Evolutionary conservation across 257 asterid species (phyloP).

Genomic region (Solanum appendiculatum): DNA sequence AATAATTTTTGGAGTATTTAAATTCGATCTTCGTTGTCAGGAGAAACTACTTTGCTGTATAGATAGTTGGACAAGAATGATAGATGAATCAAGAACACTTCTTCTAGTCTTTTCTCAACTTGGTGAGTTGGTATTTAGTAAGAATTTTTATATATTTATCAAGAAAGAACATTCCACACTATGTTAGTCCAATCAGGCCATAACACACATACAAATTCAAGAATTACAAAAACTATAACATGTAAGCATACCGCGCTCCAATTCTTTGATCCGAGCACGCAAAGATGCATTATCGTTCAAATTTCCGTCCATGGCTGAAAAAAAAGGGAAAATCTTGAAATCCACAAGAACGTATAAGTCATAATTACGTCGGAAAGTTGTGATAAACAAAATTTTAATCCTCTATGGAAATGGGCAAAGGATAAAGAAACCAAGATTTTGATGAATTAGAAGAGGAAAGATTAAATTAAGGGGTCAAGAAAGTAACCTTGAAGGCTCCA

Average conservation of each 20-base stretch:
- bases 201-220: not conserved
- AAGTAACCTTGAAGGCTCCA: not conserved
- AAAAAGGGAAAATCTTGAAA: not conserved
- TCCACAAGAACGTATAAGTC: not conserved
- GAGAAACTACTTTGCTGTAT: not conserved
- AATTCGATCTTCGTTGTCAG: not conserved
- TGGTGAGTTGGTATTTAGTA: not conserved
- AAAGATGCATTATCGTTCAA: constrained; percentile 26
- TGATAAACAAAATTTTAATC: not conserved
- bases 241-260: constrained; percentile 68
- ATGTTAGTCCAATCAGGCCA: not conserved
- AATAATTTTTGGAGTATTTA: not conserved
- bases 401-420: not conserved
- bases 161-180: not conserved
- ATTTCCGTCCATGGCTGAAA: constrained; percentile 57
- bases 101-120: not conserved
- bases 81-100: not conserved
- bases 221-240: not conserved
- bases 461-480: not conserved
- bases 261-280: constrained; percentile 54
- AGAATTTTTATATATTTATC: not conserved
- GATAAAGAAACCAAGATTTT: not conserved
- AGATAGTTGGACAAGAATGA: not conserved
- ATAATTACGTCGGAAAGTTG: not conserved
- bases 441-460: not conserved